Evolutionary conservation across 106 monocot species (phyloP).

Genomic region (Platanthera zijinensis): DNA sequence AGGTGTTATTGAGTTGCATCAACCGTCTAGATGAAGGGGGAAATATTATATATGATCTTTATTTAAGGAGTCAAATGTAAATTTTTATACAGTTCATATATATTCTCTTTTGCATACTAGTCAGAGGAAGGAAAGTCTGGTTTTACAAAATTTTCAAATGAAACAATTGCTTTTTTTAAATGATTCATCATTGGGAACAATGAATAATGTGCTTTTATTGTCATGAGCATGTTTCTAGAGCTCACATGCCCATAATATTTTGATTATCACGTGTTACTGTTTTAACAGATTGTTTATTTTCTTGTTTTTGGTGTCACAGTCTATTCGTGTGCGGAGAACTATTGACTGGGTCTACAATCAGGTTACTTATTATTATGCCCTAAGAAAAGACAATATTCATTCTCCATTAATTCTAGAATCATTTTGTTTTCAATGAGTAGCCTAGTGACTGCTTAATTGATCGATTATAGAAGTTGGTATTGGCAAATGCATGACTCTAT

Average conservation of each 20-base stretch:
- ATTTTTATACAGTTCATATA: neutral
- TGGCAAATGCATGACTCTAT: neutral
- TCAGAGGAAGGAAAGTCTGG: neutral
- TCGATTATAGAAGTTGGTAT: neutral
- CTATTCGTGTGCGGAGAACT: slow-evolving; percentile 50
- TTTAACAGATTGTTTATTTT: neutral
- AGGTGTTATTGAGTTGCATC: neutral
- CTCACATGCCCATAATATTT: neutral
- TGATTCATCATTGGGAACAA: neutral
- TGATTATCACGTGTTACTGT: neutral
- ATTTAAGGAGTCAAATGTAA: neutral
- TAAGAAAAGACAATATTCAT: neutral
- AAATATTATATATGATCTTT: neutral
- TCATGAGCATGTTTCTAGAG: neutral
- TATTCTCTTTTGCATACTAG: neutral
- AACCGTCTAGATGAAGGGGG: neutral
- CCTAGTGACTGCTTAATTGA: neutral
- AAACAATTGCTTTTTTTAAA: neutral
- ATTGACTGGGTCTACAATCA: slow-evolving; percentile 61
- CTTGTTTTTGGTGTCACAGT: slow-evolving; percentile 19
- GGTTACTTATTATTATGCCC: slow-evolving; percentile 25
- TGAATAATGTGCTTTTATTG: neutral
- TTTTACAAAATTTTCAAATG: neutral
- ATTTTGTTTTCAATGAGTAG: neutral
- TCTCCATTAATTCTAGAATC: neutral